These are phyloP conservation scores for Tricholoma saponaceum DNA, from an alignment of 768 basidiomycete species.

Conservation along the genomic window DNA sequence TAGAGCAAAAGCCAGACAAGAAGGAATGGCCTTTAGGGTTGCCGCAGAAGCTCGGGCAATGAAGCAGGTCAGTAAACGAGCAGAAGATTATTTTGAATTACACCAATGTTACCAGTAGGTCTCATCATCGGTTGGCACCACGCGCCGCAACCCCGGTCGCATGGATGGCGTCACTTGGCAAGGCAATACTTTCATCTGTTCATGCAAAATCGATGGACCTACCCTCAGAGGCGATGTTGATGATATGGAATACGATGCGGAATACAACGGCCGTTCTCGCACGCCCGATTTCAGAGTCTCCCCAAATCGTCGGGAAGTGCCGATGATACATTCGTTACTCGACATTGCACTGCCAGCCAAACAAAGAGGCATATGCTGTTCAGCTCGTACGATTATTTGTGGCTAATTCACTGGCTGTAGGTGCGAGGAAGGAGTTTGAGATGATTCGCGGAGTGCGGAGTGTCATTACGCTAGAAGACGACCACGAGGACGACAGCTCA, in stretches of 20 bases:
- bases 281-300: slow-evolving; percentile 1
- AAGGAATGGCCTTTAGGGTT: slow-evolving; percentile 4
- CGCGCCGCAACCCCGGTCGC: slow-evolving; percentile 18
- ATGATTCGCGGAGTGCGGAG: slow-evolving; percentile 13
- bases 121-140: not conserved
- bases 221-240: not conserved
- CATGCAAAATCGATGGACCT: slow-evolving; percentile 15
- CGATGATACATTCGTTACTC: slow-evolving; percentile 14
- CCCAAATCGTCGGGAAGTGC: not conserved
- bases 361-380: slow-evolving; percentile 19
- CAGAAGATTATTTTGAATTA: not conserved
- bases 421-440: slow-evolving; percentile 24
- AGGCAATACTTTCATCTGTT: slow-evolving; percentile 19
- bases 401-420: slow-evolving; percentile 6
- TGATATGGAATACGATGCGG: slow-evolving; percentile 13
- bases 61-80: slow-evolving; percentile 2
- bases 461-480: slow-evolving; percentile 19
- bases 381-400: not conserved
- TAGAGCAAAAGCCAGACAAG: slow-evolving; percentile 4
- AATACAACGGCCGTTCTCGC: slow-evolving; percentile 9
- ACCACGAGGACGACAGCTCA: not conserved
- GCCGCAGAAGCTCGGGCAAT: slow-evolving; percentile 3
- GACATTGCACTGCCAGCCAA: slow-evolving; percentile 31
- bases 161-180: slow-evolving; percentile 23
- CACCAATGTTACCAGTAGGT: not conserved